Evolutionary conservation across 768 basidiomycete genomes (phyloP), one percentile per base, ranked within the genome.

Genomic region (Nidula microcarpa): DNA sequence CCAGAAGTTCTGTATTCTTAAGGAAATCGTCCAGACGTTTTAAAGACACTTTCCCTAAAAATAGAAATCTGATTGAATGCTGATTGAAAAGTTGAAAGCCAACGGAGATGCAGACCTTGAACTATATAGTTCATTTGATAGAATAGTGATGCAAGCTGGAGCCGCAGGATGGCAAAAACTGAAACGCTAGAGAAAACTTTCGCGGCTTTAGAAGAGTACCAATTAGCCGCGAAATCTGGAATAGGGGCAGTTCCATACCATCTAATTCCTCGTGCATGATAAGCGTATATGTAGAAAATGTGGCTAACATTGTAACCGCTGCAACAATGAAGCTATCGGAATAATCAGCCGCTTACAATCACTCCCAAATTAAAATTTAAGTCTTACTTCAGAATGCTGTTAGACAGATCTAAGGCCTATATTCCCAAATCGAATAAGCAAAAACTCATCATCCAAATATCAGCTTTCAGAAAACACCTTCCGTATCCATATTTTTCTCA

Each of bases 261-360:
- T 41, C 65, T 16, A 68, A 43, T 5, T 57, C 54, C 48, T 62
- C 37, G 41, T 63, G 61, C 63, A 63, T 59, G 41, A 58, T 32
- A 47, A 80, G 51, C 1, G 67, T 85, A 75, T 83, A 86, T 4
- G 80, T 74, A 2, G 75, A 72, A 58, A 80, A 89, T 0, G 85
- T 85, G 16, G 79, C 75, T 33, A 85, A 60, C 87, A 89, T 89
- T 16, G 81, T 82, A 1, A 79, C 47, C 2, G 87, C 64, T 0
- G 88, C 87, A 7, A 89, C 79, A 41, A 80, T 53, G 55, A 74
- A 81, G 60, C 84, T 88, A 49, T 2, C 23, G 11, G 39, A 34
- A 33, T 11, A 16, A 36, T 10, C 7, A n/a, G 30, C 10, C 16
- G 11, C 16, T 37, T 34, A 51, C 16, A 51, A 37, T 10, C 2